A percentile compares a stretch with the other conserved stretches of the same genome.
Conservation (phyloP, 2,329 filamentous ascomycete species). For the Aspergillus ibericus region DNA sequence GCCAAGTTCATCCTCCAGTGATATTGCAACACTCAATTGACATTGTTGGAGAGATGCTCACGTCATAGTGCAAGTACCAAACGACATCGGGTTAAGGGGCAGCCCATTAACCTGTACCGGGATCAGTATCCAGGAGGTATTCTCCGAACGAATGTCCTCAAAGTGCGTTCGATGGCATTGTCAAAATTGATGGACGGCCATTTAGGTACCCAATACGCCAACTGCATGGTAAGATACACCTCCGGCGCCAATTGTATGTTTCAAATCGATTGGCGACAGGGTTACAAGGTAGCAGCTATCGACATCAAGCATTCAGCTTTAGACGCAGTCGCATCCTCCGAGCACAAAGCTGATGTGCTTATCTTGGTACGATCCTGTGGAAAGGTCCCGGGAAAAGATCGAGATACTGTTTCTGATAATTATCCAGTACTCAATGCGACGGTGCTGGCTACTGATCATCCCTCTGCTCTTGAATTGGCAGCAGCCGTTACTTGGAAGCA, state of each 20-base stretch:
- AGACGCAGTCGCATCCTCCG: not conserved
- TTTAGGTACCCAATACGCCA: not conserved
- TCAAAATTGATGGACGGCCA: not conserved
- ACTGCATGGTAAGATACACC: not conserved
- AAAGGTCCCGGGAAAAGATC: not conserved
- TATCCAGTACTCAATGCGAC: not conserved
- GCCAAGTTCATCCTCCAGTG: not conserved
- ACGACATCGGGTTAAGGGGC: not conserved
- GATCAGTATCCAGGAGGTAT: not conserved
- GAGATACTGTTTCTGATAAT: not conserved
- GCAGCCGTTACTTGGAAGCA: constrained; percentile 56
- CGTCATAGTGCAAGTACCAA: not conserved
- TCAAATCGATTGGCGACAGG: not conserved
- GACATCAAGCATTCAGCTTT: not conserved
- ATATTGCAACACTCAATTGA: no score
- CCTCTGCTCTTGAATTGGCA: not conserved
- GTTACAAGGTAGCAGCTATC: not conserved
- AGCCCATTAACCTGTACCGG: not conserved
- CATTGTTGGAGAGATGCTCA: not conserved
- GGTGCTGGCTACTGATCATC: not conserved
- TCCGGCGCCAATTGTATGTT: no score
- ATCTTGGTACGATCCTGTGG: not conserved
- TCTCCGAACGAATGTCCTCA: not conserved
- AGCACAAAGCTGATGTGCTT: not conserved
- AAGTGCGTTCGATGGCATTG: not conserved